Evolutionary conservation across 805 yeast species (phyloP).

Genomic region (Dipodascus geniculatus): DNA sequence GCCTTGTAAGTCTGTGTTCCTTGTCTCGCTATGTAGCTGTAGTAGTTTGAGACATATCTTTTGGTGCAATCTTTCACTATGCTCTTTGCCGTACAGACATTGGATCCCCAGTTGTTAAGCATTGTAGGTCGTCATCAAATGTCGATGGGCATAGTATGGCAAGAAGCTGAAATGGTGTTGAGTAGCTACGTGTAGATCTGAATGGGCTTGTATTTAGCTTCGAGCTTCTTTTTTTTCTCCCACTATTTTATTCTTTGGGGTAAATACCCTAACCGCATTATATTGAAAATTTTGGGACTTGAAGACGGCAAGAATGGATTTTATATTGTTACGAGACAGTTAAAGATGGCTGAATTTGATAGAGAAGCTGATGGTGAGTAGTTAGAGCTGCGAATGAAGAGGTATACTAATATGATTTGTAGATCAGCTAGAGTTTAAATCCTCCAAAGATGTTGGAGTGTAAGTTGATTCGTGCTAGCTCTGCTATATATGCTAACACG

Average conservation of each 20-base stretch:
- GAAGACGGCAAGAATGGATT: neutral
- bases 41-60: neutral
- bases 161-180: no score
- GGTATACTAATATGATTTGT: no score
- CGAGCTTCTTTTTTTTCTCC: no score
- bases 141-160: neutral
- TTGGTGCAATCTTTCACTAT: neutral
- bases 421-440: constrained; percentile 1
- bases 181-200: no score
- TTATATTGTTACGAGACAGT: neutral
- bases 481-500: neutral
- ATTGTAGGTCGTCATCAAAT: neutral
- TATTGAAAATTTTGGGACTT: neutral
- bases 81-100: neutral
- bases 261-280: neutral
- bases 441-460: constrained; percentile 3
- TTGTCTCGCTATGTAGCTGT: neutral
- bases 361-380: constrained; percentile 1
- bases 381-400: no score
- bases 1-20: neutral
- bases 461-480: neutral
- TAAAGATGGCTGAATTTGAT: neutral
- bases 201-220: no score
- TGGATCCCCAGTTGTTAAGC: neutral
- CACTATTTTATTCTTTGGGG: no score